phyloP scores from a whole-genome alignment of 352 stramenopile genomes.

The Pythium phragmitis region DNA sequence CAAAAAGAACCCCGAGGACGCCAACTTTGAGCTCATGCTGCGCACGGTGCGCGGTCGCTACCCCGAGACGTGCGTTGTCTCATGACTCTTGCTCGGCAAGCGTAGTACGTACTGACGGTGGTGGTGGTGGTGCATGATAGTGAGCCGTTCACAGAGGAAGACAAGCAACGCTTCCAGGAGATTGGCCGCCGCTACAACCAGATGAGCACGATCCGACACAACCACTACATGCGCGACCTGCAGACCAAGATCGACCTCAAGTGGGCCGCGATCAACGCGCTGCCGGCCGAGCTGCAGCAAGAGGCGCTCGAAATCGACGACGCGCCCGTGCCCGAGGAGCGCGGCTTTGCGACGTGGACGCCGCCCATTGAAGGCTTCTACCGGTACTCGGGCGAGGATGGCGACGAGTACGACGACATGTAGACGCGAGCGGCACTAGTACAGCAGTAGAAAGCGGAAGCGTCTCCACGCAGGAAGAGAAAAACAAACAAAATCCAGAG shows the following conservation, averaged over 20 bases:
- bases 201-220: constrained; percentile 83
- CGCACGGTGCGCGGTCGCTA: constrained; percentile 78
- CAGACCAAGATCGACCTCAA: constrained; percentile 92
- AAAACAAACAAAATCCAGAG: constrained; percentile 2
- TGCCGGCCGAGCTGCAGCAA: constrained; percentile 74
- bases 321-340: constrained; percentile 56
- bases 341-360: constrained; percentile 83
- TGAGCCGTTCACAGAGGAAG: constrained; percentile 78
- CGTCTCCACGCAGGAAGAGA: constrained; percentile 7
- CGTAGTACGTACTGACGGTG: not conserved
- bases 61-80: constrained; percentile 54
- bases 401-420: constrained; percentile 31
- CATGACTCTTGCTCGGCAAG: too few species aligned
- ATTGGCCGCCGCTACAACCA: constrained; percentile 81
- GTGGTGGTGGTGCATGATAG: constrained; percentile 27
- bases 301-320: constrained; percentile 78
- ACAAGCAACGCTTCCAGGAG: constrained; percentile 73
- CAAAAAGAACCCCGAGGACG: constrained; percentile 55
- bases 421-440: constrained; percentile 5
- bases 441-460: constrained; percentile 20
- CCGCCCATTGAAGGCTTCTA: constrained; percentile 86
- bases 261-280: constrained; percentile 88
- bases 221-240: constrained; percentile 86
- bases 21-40: constrained; percentile 87
- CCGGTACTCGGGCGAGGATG: constrained; percentile 73